Conservation (phyloP, 148 eudicot species). For the Tetragonia tetragonoides region DNA sequence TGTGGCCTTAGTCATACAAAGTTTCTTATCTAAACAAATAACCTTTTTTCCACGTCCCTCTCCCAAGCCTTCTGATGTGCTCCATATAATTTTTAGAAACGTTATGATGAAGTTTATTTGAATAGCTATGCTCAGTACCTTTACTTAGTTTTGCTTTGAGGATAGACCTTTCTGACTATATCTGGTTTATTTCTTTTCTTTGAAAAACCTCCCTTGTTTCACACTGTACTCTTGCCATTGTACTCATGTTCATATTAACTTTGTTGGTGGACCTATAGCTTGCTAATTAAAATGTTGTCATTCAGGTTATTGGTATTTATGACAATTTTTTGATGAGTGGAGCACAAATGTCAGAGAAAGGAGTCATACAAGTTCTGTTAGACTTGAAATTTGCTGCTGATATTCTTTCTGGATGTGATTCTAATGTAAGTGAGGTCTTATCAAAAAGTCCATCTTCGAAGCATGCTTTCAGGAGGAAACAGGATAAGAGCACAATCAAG, state of each 20-base stretch:
- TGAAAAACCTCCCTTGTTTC: neutral
- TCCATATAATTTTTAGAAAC: too few relatives aligned
- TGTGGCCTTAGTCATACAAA: too few relatives aligned
- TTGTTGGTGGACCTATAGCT: neutral
- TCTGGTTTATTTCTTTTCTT: neutral
- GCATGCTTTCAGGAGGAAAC: conserved; percentile 64
- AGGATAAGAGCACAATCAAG: conserved; percentile 52
- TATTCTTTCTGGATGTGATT: conserved; percentile 75
- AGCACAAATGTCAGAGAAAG: conserved; percentile 73
- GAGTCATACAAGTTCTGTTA: conserved; percentile 72
- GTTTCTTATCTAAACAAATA: too few relatives aligned
- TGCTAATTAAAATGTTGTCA: conserved; percentile 16
- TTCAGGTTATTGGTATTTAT: conserved; percentile 66
- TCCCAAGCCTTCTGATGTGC: too few relatives aligned
- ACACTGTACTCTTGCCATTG: neutral
- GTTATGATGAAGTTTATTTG: neutral
- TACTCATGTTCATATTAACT: neutral
- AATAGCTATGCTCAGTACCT: neutral
- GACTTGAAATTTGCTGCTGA: conserved; percentile 86
- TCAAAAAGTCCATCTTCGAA: conserved; percentile 46
- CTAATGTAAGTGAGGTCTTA: conserved; percentile 38
- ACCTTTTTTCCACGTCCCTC: too few relatives aligned
- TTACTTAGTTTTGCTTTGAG: neutral
- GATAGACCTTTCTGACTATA: neutral
- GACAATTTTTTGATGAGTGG: conserved; percentile 48